Conservation (phyloP, 2,329 filamentous ascomycete species). For the Celoporthe dispersa region DNA sequence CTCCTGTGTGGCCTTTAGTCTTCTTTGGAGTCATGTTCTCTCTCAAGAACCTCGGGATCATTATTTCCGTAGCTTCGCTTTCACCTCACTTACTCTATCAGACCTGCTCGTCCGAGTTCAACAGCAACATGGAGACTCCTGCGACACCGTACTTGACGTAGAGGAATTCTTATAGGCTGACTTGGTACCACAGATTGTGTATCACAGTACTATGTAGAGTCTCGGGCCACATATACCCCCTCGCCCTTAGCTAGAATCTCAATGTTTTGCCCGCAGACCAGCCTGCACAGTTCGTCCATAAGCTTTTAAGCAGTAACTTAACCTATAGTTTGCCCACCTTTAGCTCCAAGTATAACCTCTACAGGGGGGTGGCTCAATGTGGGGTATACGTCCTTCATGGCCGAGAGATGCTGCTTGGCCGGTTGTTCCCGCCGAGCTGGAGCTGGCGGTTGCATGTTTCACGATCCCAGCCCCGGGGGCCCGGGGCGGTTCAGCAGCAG, state of each 20-base stretch:
- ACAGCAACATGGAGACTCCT: not conserved
- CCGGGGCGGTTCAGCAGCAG: not conserved
- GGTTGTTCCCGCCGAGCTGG: slow-evolving; percentile 2
- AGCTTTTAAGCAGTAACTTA: not conserved
- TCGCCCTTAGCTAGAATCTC: too few relatives aligned
- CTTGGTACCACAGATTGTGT: too few relatives aligned
- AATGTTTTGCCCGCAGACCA: too few relatives aligned
- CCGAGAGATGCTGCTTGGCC: not conserved
- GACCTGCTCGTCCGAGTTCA: not conserved
- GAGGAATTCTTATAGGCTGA: too few relatives aligned
- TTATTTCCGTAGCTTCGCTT: not conserved
- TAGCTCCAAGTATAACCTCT: not conserved
- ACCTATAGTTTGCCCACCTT: not conserved
- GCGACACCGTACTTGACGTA: too few relatives aligned
- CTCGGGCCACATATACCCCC: too few relatives aligned
- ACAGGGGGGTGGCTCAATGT: not conserved
- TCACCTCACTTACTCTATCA: not conserved
- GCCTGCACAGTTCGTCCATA: not conserved
- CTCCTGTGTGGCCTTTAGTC: not conserved
- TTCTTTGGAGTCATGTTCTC: not conserved
- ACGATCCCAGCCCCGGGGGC: not conserved
- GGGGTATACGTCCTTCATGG: not conserved
- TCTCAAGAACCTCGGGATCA: not conserved
- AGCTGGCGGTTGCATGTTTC: slow-evolving; percentile 4
- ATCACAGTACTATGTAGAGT: too few relatives aligned